phyloP scores from a whole-genome alignment of 75 land plant genomes.

The Chamaecyparis obtusa region DNA sequence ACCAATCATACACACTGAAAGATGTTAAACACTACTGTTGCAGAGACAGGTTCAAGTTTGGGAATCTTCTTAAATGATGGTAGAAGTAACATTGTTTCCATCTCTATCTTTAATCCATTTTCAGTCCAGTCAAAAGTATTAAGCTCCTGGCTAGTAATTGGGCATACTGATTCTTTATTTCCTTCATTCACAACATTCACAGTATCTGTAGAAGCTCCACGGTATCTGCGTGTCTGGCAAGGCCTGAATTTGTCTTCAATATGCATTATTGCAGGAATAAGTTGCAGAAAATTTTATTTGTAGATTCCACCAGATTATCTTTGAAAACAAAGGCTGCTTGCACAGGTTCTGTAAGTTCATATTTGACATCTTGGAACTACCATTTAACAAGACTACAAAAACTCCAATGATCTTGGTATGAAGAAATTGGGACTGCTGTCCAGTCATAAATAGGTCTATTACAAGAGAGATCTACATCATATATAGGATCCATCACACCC shows the following conservation, averaged over 20 bases:
- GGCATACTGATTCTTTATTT: conserved; percentile 24
- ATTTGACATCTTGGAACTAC: conserved; percentile 61
- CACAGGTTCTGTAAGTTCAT: conserved; percentile 41
- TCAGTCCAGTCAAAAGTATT: conserved; percentile 37
- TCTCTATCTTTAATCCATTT: conserved; percentile 52
- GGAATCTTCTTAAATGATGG: conserved; percentile 53
- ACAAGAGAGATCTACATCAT: too few relatives aligned
- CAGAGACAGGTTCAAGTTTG: conserved; percentile 27
- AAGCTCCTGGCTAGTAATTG: conserved; percentile 42
- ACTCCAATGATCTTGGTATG: conserved; percentile 27
- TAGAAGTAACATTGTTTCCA: conserved; percentile 47
- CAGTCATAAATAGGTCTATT: too few relatives aligned
- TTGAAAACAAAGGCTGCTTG: conserved; percentile 52
- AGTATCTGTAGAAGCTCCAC: conserved; percentile 43
- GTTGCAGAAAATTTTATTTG: conserved; percentile 53
- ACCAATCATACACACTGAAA: conserved; percentile 45
- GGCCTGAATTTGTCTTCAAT: conserved; percentile 48
- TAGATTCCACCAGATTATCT: conserved; percentile 27
- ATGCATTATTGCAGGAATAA: conserved; percentile 38
- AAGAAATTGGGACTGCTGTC: too few relatives aligned
- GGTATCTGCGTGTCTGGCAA: conserved; percentile 77
- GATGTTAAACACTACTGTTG: conserved; percentile 41
- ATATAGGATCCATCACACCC: too few relatives aligned
- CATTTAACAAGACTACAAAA: conserved; percentile 47
- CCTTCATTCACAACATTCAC: neutral